phyloP scores from a whole-genome alignment of 257 asterid genomes.

The Anisodus acutangulus region DNA sequence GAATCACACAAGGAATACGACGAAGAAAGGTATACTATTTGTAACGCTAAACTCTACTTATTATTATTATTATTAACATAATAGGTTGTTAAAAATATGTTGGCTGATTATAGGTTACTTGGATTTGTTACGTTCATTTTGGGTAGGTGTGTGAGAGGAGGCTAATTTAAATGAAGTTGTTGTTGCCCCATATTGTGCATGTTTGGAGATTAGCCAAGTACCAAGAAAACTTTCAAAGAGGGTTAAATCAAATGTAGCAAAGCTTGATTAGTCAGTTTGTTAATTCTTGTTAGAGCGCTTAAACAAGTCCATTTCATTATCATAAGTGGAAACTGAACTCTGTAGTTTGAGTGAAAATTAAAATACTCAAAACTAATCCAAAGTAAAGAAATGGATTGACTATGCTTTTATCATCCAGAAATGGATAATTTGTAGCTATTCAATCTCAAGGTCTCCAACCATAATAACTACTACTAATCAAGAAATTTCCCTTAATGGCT shows the following conservation, averaged over 20 bases:
- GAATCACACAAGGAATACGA: no score
- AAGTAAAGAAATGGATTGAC: background rate
- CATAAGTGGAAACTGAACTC: background rate
- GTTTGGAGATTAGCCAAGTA: background rate
- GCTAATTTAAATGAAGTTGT: no score
- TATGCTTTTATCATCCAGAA: background rate
- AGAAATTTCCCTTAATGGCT: no score
- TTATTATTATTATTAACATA: no score
- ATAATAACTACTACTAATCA: no score
- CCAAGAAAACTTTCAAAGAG: background rate
- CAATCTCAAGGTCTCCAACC: no score
- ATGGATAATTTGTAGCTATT: background rate
- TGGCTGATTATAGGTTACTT: no score
- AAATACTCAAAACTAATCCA: background rate
- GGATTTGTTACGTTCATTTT: no score
- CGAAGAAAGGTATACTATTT: no score
- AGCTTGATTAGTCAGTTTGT: background rate
- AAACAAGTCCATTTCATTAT: background rate
- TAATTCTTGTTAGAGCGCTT: background rate
- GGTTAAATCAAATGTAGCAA: background rate
- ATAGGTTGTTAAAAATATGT: no score
- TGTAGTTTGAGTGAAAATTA: background rate
- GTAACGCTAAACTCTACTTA: no score
- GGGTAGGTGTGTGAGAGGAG: no score
- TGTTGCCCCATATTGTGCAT: background rate